phyloP scores from a whole-genome alignment of 768 basidiomycete genomes.

The Termitomyces titanicus region DNA sequence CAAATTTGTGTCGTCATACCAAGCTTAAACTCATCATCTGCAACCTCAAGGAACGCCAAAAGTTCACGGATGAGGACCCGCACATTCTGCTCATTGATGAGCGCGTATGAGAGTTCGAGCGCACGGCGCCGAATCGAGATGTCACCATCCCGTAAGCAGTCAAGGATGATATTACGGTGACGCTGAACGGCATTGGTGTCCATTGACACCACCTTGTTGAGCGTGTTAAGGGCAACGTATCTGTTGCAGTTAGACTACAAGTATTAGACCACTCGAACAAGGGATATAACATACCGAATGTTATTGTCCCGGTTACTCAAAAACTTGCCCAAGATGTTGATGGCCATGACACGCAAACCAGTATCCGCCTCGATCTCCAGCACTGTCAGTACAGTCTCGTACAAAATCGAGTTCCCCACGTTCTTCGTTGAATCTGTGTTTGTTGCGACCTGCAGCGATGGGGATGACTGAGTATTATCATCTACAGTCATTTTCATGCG shows the following conservation, averaged over 20 bases:
- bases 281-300: conserved; percentile 69
- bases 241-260: conserved; percentile 34
- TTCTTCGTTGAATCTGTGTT: conserved; percentile 98
- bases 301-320: conserved; percentile 97
- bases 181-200: conserved; percentile 98
- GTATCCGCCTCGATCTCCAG: conserved; percentile 97
- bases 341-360: conserved; percentile 96
- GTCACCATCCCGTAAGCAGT: conserved; percentile 97
- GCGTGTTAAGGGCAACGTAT: conserved; percentile 95
- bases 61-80: conserved; percentile 89
- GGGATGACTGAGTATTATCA: conserved; percentile 1
- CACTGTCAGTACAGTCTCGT: conserved; percentile 95
- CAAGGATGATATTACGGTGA: conserved; percentile 97
- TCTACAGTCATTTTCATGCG: neutral
- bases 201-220: conserved; percentile 97
- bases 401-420: conserved; percentile 96
- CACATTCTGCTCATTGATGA: conserved; percentile 94
- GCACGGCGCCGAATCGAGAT: conserved; percentile 97
- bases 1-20: conserved; percentile 98
- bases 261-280: neutral
- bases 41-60: conserved; percentile 94
- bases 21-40: conserved; percentile 98
- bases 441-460: conserved; percentile 76
- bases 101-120: conserved; percentile 93
- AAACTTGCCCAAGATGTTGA: conserved; percentile 98